Conservation (phyloP, 768 basidiomycete species). For the Hydnum rufescens region DNA sequence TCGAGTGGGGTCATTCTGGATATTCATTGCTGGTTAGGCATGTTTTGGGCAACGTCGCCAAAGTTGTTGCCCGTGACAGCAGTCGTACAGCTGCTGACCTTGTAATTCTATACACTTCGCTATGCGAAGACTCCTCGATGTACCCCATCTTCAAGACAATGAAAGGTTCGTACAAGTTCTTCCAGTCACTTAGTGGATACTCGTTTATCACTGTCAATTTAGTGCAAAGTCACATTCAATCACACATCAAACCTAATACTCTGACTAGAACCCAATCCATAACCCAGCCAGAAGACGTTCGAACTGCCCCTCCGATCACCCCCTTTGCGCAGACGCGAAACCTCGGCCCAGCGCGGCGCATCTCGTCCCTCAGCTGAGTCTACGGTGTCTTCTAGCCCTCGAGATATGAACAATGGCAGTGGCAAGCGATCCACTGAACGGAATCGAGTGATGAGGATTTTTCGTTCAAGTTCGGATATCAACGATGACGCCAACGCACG, state of each 20-base stretch:
- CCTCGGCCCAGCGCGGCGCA: too few species aligned
- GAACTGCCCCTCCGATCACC: too few species aligned
- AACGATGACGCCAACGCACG: too few species aligned
- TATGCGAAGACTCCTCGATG: slow-evolving; percentile 78
- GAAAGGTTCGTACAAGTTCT: slow-evolving; percentile 42
- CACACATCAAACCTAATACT: slow-evolving; percentile 15
- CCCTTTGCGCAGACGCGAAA: too few species aligned
- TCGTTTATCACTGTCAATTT: not conserved
- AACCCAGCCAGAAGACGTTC: too few species aligned
- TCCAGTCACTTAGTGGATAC: not conserved
- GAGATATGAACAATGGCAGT: too few species aligned
- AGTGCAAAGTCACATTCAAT: not conserved
- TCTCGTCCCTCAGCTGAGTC: too few species aligned
- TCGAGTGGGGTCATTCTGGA: not conserved
- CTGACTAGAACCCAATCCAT: too few species aligned
- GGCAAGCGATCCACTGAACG: too few species aligned
- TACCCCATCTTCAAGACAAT: slow-evolving; percentile 72
- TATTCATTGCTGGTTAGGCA: slow-evolving; percentile 31
- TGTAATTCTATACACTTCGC: slow-evolving; percentile 61
- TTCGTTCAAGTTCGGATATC: too few species aligned
- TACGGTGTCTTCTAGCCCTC: too few species aligned
- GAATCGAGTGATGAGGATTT: too few species aligned
- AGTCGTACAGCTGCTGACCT: slow-evolving; percentile 9
- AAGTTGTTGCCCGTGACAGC: slow-evolving; percentile 72
- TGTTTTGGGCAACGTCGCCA: slow-evolving; percentile 61